Evolutionary conservation across 2,329 filamentous ascomycete species (phyloP), one percentile per base, ranked within the genome.

Genomic region (Fonsecaea pugnacius): DNA sequence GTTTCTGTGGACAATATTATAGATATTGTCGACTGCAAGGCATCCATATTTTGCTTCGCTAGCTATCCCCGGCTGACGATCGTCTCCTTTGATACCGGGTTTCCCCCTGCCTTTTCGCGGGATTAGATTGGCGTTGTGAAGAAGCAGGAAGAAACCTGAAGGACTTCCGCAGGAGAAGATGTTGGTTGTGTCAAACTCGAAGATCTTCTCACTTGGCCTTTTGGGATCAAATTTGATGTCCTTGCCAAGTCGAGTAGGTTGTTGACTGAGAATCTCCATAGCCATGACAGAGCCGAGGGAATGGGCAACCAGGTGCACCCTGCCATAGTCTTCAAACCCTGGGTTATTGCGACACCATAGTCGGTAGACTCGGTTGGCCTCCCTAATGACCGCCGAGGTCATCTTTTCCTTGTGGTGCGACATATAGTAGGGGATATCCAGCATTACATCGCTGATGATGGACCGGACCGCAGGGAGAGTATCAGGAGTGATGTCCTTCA

Each of bases 341-440:
- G 92, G 90, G 68, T 99, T 98, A 74, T 98, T 97, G 53, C 85
- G 84, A 73, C 93, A 97, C 95, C 95, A 99, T 1, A 98, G 83
- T 18, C 91, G 87, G 75, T 96, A 98, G n/a, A 99, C 91, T 4
- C 94, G 87, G 73, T 99, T 99, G 7, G 95, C 94, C 78, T 99
- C 95, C 64, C 85, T 85, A 46, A 96, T 89, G 54, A 97, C 88
- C 1, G 95, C 93, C 50, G 89, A 85, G 57, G 96, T 90, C 93
- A 99, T 98, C 76, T 92, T 96, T 3, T 89, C 86, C 73, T 98
- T 96, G 78, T 98, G 94, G 64, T 96, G 91, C 0, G 94, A 98
- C 78, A 99, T 89, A 78, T 98, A 99, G 75, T 96, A 98, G 0
- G 95, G 95, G 56, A 99, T 94, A 75, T 99, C 95, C 56, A 98